phyloP scores from a whole-genome alignment of 2,329 filamentous ascomycete genomes.

The Annulohypoxylon truncatum region DNA sequence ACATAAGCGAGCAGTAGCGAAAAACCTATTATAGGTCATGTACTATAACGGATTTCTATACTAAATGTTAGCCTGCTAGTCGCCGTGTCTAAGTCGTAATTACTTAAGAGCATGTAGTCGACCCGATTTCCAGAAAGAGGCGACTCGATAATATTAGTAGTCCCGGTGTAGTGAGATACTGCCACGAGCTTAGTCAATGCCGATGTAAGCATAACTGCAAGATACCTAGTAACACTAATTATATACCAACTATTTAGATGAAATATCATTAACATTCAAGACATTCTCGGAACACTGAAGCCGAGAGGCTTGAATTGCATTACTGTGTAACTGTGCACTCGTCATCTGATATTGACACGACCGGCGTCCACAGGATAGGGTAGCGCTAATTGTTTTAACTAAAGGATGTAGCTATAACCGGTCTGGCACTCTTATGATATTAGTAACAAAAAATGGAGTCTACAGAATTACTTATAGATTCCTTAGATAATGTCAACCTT shows the following conservation, averaged over 20 bases:
- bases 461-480: background rate
- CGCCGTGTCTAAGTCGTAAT: background rate
- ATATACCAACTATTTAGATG: slow-evolving; percentile 3
- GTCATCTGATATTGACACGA: slow-evolving; percentile 16
- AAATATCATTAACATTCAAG: slow-evolving; percentile 3
- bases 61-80: background rate
- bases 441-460: slow-evolving; percentile 6
- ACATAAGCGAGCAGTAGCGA: slow-evolving; percentile 32
- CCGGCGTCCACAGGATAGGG: background rate
- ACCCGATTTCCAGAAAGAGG: background rate
- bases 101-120: background rate
- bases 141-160: background rate
- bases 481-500: slow-evolving; percentile 1
- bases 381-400: slow-evolving; percentile 25
- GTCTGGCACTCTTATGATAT: slow-evolving; percentile 6
- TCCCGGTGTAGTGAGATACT: background rate
- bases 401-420: slow-evolving; percentile 22
- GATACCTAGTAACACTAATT: background rate
- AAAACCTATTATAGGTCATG: background rate
- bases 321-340: slow-evolving; percentile 19
- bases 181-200: background rate
- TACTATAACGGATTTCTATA: background rate
- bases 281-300: slow-evolving; percentile 7
- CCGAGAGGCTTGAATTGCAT: slow-evolving; percentile 12
- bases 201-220: background rate